These are phyloP conservation scores for Lachancea sp. DNA, from an alignment of 805 yeast species.

Conservation along the genomic window DNA sequence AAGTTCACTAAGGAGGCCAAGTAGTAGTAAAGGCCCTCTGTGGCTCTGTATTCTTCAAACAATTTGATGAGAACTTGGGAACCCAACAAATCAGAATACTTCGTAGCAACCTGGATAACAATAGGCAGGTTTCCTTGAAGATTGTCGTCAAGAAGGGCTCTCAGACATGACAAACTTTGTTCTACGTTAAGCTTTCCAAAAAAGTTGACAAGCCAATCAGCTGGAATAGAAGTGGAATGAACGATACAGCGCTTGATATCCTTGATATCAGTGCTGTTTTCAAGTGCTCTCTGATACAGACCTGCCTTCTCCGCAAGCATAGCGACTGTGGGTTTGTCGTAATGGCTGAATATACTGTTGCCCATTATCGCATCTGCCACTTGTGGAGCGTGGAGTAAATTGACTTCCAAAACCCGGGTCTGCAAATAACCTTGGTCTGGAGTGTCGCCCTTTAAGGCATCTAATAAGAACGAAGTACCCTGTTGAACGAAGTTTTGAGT, in stretches of 20 bases:
- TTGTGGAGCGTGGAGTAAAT: slow-evolving; percentile 94
- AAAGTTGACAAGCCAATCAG: slow-evolving; percentile 88
- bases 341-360: slow-evolving; percentile 90
- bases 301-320: slow-evolving; percentile 94
- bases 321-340: slow-evolving; percentile 90
- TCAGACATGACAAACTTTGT: slow-evolving; percentile 81
- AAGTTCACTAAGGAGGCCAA: slow-evolving; percentile 88
- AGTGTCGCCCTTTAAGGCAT: slow-evolving; percentile 87
- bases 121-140: slow-evolving; percentile 84
- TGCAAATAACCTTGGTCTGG: slow-evolving; percentile 96
- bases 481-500: slow-evolving; percentile 93
- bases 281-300: slow-evolving; percentile 88
- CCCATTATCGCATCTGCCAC: slow-evolving; percentile 98
- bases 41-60: slow-evolving; percentile 88
- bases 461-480: slow-evolving; percentile 94
- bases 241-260: slow-evolving; percentile 94
- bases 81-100: slow-evolving; percentile 90
- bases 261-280: slow-evolving; percentile 87
- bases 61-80: slow-evolving; percentile 76
- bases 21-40: slow-evolving; percentile 92
- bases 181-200: slow-evolving; percentile 93
- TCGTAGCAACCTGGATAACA: slow-evolving; percentile 93
- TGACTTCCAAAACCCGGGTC: slow-evolving; percentile 88
- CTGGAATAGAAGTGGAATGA: slow-evolving; percentile 75
- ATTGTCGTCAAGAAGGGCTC: slow-evolving; percentile 75